phyloP scores from a whole-genome alignment of 1,284 basidiomycete genomes.

The Acaromyces ingoldii region DNA sequence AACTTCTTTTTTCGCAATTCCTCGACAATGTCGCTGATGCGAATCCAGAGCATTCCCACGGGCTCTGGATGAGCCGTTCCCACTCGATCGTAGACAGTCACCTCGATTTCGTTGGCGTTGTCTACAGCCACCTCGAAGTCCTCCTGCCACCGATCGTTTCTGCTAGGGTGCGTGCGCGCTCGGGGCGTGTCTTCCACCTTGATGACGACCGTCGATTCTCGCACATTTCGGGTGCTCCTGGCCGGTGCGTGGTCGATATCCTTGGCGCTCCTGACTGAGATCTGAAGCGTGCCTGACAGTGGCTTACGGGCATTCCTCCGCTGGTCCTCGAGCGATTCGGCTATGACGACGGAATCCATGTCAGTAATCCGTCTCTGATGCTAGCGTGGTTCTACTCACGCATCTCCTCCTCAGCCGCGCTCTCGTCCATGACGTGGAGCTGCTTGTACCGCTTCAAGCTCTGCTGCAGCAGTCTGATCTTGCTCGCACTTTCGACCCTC shows the following conservation, averaged over 20 bases:
- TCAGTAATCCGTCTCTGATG: too few species aligned
- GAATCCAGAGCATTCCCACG: constrained; percentile 92
- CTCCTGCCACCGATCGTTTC: constrained; percentile 95
- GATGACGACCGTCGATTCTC: constrained; percentile 84
- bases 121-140: constrained; percentile 94
- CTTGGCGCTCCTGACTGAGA: constrained; percentile 80
- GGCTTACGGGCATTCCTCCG: constrained; percentile 89
- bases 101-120: constrained; percentile 97
- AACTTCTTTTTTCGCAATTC: constrained; percentile 87
- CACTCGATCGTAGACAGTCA: constrained; percentile 90
- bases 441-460: constrained; percentile 96
- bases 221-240: constrained; percentile 51
- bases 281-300: constrained; percentile 83
- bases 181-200: constrained; percentile 94
- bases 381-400: not conserved
- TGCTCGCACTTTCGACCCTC: constrained; percentile 87
- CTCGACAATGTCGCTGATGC: constrained; percentile 90
- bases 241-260: constrained; percentile 92
- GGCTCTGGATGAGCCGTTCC: constrained; percentile 72
- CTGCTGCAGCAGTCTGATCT: constrained; percentile 85
- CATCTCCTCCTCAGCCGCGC: constrained; percentile 65
- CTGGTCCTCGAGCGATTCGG: constrained; percentile 61
- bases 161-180: constrained; percentile 83
- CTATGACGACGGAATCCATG: not conserved
- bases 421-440: constrained; percentile 82